Base-by-base conservation (phyloP, 176 grass and related monocot genomes). In the Eremochloa ophiuroides region DNA sequence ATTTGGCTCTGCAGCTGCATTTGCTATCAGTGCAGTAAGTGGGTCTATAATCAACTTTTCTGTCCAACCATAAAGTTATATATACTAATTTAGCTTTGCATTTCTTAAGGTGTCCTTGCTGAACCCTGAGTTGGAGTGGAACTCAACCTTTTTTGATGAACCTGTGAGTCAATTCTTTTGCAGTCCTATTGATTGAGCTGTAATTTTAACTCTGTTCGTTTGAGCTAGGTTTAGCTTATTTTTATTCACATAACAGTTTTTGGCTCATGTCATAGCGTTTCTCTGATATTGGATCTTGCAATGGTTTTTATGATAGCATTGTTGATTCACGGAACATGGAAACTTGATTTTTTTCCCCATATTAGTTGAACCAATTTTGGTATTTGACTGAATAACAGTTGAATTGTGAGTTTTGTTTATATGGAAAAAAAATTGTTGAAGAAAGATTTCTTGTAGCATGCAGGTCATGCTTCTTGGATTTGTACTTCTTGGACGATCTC, bases 381-480 rank as follows among this genome's bases (percentile, higher is more conserved):
- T 4, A 22, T 9, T 66, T 73, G 60, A 75, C 74, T 25, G 43
- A 59, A 81, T 46, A 79, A 74, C 40, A 69, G 26, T 71, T 85
- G 71, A 81, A 7, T 29, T 48, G 8, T 4, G 18, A 81, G 12
- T 67, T 79, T 38, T 60, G 23, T 61, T 61, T 31, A 53, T 33
- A 26, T 7, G 37, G 31, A 34, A 40, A 27, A 39, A 34, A 40
- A 27, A 72, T 74, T 73, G 59, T 90, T 91, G n/a, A 97, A 89
- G 85, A 60, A 88, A 84, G 33, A 83, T 87, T 28, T 87, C 58
- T 85, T 97, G 85, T 97, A 97, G 94, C 84, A 90, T 91, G 90
- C 92, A 98, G 95, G 92, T 98, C 62, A 98, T 98, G 95, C 92
- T 98, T 94, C 95, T 98, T 69, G 95, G 95, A 73, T 98, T 98